phyloP scores from a whole-genome alignment of 164 flowering plant species.

The Liquidambar formosana region DNA sequence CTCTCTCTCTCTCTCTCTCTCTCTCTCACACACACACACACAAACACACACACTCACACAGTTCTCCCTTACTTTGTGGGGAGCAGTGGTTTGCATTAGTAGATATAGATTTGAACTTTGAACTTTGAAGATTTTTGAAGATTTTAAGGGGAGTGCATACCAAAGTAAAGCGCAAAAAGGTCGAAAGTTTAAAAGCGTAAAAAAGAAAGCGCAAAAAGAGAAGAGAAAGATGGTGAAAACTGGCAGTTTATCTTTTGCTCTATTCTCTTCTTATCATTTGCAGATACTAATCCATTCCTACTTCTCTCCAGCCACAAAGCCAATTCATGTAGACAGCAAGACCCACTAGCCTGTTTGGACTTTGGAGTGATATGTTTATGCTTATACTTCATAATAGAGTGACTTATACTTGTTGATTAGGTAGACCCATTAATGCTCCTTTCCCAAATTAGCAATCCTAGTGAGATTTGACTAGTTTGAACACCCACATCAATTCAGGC shows the following conservation, averaged over 20 bases:
- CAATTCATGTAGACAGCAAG: neutral
- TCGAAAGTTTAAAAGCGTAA: conserved; percentile 7
- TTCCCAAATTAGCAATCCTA: conserved; percentile 19
- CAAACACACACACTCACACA: neutral
- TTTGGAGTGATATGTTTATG: neutral
- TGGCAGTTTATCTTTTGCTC: conserved; percentile 2
- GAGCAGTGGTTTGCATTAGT: conserved; percentile 39
- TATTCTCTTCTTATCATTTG: neutral
- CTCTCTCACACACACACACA: conserved; percentile 4
- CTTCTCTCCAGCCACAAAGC: neutral
- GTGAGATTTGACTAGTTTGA: conserved; percentile 23
- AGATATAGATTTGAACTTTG: conserved; percentile 36
- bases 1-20: conserved; percentile 22
- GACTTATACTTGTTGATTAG: neutral
- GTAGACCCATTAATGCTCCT: conserved; percentile 10
- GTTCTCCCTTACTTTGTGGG: conserved; percentile 14
- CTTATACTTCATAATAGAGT: neutral
- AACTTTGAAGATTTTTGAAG: conserved; percentile 36
- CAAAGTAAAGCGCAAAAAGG: conserved; percentile 10
- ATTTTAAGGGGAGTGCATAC: conserved; percentile 29
- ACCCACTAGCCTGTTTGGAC: conserved; percentile 1
- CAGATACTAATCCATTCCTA: neutral
- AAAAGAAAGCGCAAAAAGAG: conserved; percentile 6
- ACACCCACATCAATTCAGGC: conserved; percentile 28
- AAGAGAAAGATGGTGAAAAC: conserved; percentile 2